Evolutionary conservation across 192 early-diverging fungal genomes (phyloP).

Genomic region (Tieghemiomyces parasiticus): DNA sequence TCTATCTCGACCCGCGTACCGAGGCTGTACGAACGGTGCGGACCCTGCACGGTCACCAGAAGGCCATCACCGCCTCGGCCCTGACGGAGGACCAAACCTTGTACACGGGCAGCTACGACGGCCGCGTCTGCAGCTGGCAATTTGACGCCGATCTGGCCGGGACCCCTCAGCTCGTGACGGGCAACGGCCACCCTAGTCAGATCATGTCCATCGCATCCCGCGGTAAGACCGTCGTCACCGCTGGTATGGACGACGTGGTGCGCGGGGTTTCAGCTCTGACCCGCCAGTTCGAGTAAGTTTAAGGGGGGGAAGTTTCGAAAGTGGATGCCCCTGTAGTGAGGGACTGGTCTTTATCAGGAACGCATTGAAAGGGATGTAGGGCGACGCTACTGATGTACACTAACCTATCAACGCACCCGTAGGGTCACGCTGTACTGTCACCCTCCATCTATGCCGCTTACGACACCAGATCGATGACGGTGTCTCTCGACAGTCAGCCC

Average conservation of each 20-base stretch:
- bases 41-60: slow-evolving; percentile 55
- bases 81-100: slow-evolving; percentile 45
- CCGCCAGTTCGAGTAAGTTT: slow-evolving; percentile 27
- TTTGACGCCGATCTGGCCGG: slow-evolving; percentile 20
- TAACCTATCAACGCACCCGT: slow-evolving; percentile 18
- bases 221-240: slow-evolving; percentile 33
- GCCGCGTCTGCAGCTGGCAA: slow-evolving; percentile 69
- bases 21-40: slow-evolving; percentile 7
- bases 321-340: too few relatives aligned
- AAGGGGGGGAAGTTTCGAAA: too few relatives aligned
- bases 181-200: slow-evolving; percentile 63
- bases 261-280: slow-evolving; percentile 17
- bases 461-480: slow-evolving; percentile 18
- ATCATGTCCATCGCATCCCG: slow-evolving; percentile 37
- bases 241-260: slow-evolving; percentile 66
- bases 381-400: too few relatives aligned
- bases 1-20: slow-evolving; percentile 46
- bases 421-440: too few relatives aligned
- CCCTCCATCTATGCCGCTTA: too few relatives aligned
- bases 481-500: slow-evolving; percentile 2
- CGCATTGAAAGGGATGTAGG: too few relatives aligned
- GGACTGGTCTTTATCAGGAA: too few relatives aligned
- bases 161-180: slow-evolving; percentile 31
- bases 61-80: slow-evolving; percentile 57
- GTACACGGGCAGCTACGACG: slow-evolving; percentile 86